phyloP scores from a whole-genome alignment of 768 basidiomycete genomes.

The Clitopilus passeckerianus region DNA sequence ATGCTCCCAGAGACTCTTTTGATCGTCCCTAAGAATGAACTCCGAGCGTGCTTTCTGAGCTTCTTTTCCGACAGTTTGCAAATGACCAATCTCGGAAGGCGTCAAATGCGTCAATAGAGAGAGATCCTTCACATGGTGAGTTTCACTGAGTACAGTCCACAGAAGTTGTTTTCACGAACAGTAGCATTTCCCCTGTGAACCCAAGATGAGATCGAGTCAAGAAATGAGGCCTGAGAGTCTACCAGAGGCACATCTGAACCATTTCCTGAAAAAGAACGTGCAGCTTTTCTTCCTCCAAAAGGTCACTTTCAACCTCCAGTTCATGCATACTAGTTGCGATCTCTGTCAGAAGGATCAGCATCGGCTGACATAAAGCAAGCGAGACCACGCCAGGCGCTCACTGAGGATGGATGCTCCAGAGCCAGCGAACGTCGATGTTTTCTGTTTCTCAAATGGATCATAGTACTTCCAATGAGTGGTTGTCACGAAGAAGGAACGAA shows the following conservation, averaged over 20 bases:
- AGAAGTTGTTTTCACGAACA: conserved; percentile 29
- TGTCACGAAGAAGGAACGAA: conserved; percentile 67
- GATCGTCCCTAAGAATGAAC: conserved; percentile 84
- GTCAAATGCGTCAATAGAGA: conserved; percentile 86
- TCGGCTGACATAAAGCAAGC: background rate
- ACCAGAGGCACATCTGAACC: conserved; percentile 90
- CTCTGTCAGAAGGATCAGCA: conserved; percentile 35
- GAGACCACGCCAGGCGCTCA: conserved; percentile 30
- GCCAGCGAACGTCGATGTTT: conserved; percentile 75
- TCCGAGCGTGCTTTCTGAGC: conserved; percentile 71
- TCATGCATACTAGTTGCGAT: conserved; percentile 72
- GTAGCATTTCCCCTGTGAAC: conserved; percentile 87
- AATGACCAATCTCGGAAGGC: conserved; percentile 71
- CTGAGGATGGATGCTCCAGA: conserved; percentile 76
- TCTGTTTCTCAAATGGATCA: conserved; percentile 83
- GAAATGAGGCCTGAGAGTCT: conserved; percentile 6
- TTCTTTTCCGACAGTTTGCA: conserved; percentile 81
- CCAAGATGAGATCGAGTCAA: background rate
- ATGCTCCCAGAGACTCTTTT: conserved; percentile 69
- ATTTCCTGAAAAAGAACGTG: conserved; percentile 73
- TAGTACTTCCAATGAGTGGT: conserved; percentile 67
- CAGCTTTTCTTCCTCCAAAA: conserved; percentile 50
- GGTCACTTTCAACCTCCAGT: conserved; percentile 45
- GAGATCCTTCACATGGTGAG: conserved; percentile 58
- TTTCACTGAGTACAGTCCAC: background rate